Evolutionary conservation across 176 grass and related monocot species (phyloP).

Genomic region (Aegilops umbellulata): DNA sequence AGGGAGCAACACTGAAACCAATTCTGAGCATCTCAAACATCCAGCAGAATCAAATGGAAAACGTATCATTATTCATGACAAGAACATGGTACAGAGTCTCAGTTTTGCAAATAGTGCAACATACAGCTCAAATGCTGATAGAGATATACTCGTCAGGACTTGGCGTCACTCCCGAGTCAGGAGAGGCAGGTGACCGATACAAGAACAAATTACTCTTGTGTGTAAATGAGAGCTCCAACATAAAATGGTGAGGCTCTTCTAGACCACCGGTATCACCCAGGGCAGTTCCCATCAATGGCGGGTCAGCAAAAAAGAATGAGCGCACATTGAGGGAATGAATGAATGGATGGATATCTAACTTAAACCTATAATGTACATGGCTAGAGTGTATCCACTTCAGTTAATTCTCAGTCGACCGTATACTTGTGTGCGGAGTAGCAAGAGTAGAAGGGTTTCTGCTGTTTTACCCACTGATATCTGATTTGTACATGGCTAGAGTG

Average conservation of each 20-base stretch:
- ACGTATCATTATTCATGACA: slow-evolving; percentile 1
- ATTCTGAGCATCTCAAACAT: not conserved
- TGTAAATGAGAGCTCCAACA: slow-evolving; percentile 42
- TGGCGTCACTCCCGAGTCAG: slow-evolving; percentile 11
- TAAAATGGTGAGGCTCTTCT: slow-evolving; percentile 20
- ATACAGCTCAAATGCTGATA: slow-evolving; percentile 21
- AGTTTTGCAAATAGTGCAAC: slow-evolving; percentile 8
- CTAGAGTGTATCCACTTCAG: slow-evolving; percentile 3
- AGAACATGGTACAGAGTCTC: not conserved
- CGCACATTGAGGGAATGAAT: slow-evolving; percentile 48
- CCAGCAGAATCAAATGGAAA: not conserved
- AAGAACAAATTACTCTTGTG: slow-evolving; percentile 19
- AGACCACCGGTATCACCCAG: slow-evolving; percentile 36
- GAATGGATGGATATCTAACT: slow-evolving; percentile 40
- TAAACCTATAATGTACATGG: slow-evolving; percentile 50
- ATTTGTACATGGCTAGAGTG: slow-evolving; percentile 31
- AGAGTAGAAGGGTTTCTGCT: not conserved
- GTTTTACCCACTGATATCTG: slow-evolving; percentile 37
- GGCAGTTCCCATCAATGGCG: slow-evolving; percentile 45
- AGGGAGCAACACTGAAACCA: not conserved
- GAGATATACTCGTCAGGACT: slow-evolving; percentile 40
- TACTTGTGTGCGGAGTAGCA: slow-evolving; percentile 9
- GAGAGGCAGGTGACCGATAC: slow-evolving; percentile 22
- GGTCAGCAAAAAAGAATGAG: slow-evolving; percentile 62
- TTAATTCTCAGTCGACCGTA: slow-evolving; percentile 39